Evolutionary conservation across 495 filamentous ascomycete species (phyloP).

Genomic region (Hamigera avellanea): DNA sequence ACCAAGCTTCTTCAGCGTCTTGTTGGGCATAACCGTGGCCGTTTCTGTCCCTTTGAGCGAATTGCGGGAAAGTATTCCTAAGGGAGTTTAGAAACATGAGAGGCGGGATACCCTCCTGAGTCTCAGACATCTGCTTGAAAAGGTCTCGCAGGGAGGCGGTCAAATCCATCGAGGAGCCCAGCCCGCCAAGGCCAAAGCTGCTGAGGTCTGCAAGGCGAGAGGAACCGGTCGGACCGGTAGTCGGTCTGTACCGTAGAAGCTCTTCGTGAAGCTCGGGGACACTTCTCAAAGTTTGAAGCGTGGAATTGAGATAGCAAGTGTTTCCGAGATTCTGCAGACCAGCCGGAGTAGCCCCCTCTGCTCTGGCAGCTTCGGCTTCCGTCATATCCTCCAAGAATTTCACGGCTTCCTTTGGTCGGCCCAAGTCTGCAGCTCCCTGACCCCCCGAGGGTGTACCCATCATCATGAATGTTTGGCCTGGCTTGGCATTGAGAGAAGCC

Average conservation of each 20-base stretch:
- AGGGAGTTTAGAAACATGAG: conserved; percentile 76
- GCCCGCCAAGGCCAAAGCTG: conserved; percentile 47
- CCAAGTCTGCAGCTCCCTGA: conserved; percentile 41
- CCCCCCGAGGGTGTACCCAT: conserved; percentile 76
- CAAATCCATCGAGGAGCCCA: conserved; percentile 56
- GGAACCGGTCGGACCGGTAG: conserved; percentile 17
- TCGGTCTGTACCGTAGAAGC: conserved; percentile 53
- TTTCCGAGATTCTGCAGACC: conserved; percentile 91
- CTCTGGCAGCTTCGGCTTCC: conserved; percentile 76
- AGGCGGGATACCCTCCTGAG: conserved; percentile 79
- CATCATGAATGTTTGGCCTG: conserved; percentile 87
- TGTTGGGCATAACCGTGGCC: conserved; percentile 86
- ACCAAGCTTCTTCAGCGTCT: conserved; percentile 97
- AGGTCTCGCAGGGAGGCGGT: conserved; percentile 72
- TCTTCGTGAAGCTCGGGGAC: conserved; percentile 87
- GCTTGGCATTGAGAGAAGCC: conserved; percentile 71
- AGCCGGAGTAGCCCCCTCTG: conserved; percentile 74
- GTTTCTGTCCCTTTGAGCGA: conserved; percentile 71
- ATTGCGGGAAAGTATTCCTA: conserved; percentile 79
- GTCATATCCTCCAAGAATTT: conserved; percentile 98
- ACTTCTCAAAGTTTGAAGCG: conserved; percentile 74
- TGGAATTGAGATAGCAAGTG: conserved; percentile 97
- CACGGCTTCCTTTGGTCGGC: conserved; percentile 67
- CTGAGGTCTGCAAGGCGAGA: conserved; percentile 37
- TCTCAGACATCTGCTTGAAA: conserved; percentile 88